phyloP scores from a whole-genome alignment of 2,329 filamentous ascomycete genomes.

The Venturia aucupariae region DNA sequence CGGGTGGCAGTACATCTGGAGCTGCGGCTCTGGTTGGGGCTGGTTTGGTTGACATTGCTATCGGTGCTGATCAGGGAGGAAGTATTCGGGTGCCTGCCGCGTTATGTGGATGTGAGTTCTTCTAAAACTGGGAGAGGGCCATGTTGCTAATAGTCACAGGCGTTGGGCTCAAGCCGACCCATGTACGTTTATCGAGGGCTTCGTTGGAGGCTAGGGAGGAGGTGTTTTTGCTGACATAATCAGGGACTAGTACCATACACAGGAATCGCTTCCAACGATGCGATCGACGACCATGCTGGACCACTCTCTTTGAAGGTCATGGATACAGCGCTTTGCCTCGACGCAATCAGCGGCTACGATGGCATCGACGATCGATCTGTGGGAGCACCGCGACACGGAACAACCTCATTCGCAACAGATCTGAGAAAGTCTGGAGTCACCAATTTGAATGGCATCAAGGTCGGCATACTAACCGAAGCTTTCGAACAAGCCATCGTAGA shows the following conservation, averaged over 20 bases:
- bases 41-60: constrained; percentile 29
- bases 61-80: constrained; percentile 33
- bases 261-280: constrained; percentile 34
- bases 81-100: constrained; percentile 30
- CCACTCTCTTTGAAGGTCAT: constrained; percentile 23
- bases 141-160: neutral
- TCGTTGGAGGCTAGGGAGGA: too few species aligned
- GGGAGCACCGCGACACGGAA: constrained; percentile 22
- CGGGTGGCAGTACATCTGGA: constrained; percentile 41
- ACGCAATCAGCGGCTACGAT: constrained; percentile 25
- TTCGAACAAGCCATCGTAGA: constrained; percentile 25
- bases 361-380: constrained; percentile 25
- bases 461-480: constrained; percentile 23
- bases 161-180: constrained; percentile 33
- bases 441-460: constrained; percentile 21
- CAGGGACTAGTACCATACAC: constrained; percentile 43
- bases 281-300: constrained; percentile 36
- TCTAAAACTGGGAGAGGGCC: neutral
- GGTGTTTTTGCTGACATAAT: neutral
- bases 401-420: constrained; percentile 18
- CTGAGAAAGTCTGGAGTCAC: constrained; percentile 14
- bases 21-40: constrained; percentile 35
- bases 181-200: neutral
- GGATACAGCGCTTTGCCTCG: constrained; percentile 22
- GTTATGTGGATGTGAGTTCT: constrained; percentile 24